Conservation (phyloP, 768 basidiomycete species). For the Gloeopeniophorella convolvens region DNA sequence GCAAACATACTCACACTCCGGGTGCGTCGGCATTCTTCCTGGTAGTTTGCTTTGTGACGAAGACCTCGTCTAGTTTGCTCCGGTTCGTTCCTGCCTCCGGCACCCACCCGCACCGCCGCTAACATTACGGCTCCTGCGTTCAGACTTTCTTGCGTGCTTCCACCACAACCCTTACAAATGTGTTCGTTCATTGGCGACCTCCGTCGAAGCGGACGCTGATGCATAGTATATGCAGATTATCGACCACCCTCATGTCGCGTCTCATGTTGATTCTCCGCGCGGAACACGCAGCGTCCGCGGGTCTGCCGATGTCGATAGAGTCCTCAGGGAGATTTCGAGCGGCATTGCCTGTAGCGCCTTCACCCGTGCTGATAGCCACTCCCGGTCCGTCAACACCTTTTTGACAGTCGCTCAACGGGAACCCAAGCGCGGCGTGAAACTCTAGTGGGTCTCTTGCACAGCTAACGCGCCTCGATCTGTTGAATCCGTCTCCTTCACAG, state of each 20-base stretch:
- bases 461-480: too few species aligned
- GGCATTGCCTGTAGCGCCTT: neutral
- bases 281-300: neutral
- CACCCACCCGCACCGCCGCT: neutral
- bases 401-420: too few species aligned
- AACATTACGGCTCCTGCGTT: neutral
- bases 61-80: conserved; percentile 1
- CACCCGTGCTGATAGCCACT: neutral
- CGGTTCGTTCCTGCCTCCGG: conserved; percentile 6
- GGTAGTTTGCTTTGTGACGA: neutral
- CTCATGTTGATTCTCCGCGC: conserved; percentile 16
- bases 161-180: conserved; percentile 7
- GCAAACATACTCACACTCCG: conserved; percentile 10
- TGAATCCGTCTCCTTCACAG: too few species aligned
- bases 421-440: too few species aligned
- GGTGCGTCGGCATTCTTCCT: neutral
- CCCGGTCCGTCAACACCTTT: too few species aligned
- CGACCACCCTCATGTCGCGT: conserved; percentile 10
- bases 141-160: conserved; percentile 5
- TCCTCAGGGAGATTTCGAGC: conserved; percentile 3
- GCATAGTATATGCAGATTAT: neutral
- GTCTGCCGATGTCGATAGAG: neutral
- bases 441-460: too few species aligned
- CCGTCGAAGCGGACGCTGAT: neutral
- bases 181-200: neutral